Percentiles rank a stretch among this genome's conserved stretches.
These are phyloP conservation scores for Eutrema japonicum DNA, from an alignment of 345 rosid species.

Conservation along the genomic window DNA sequence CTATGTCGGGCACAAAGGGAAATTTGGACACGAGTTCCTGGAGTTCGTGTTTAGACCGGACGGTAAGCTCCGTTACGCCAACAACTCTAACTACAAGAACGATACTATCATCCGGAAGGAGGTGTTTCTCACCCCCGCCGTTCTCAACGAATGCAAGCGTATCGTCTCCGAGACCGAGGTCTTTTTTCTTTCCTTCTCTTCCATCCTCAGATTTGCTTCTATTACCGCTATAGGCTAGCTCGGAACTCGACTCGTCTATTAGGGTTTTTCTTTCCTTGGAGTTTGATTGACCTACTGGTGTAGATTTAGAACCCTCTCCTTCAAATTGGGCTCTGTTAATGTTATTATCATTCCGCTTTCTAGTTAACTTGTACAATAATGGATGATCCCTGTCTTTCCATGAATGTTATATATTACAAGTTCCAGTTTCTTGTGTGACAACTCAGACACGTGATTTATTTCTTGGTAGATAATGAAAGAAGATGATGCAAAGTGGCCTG, in stretches of 20 bases:
- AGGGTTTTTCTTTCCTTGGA: slow-evolving; percentile 5
- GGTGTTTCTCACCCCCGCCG: slow-evolving; percentile 94
- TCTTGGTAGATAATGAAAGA: slow-evolving; percentile 89
- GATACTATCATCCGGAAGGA: slow-evolving; percentile 99
- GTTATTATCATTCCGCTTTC: slow-evolving; percentile 8
- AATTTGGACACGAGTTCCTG: slow-evolving; percentile 96
- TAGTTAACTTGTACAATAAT: not conserved
- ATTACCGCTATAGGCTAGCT: not conserved
- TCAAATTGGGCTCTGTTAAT: not conserved
- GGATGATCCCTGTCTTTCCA: not conserved
- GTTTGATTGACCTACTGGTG: slow-evolving; percentile 1
- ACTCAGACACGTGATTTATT: not conserved
- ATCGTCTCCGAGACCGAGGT: slow-evolving; percentile 98
- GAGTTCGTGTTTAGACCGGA: slow-evolving; percentile 98
- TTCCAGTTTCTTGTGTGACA: slow-evolving; percentile 1
- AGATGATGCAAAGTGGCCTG: slow-evolving; percentile 98
- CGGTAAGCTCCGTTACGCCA: slow-evolving; percentile 98
- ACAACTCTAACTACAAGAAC: slow-evolving; percentile 98
- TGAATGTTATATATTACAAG: not conserved
- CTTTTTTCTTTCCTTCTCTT: not conserved
- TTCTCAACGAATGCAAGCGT: slow-evolving; percentile 92
- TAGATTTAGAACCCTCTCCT: slow-evolving; percentile 10
- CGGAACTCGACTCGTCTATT: slow-evolving; percentile 7
- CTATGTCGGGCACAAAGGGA: slow-evolving; percentile 98
- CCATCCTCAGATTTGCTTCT: not conserved